Percentiles rank a stretch among this genome's conserved stretches.
phyloP scores from a whole-genome alignment of 2,329 filamentous ascomycete species.

The Daldinia eschscholtzii region DNA sequence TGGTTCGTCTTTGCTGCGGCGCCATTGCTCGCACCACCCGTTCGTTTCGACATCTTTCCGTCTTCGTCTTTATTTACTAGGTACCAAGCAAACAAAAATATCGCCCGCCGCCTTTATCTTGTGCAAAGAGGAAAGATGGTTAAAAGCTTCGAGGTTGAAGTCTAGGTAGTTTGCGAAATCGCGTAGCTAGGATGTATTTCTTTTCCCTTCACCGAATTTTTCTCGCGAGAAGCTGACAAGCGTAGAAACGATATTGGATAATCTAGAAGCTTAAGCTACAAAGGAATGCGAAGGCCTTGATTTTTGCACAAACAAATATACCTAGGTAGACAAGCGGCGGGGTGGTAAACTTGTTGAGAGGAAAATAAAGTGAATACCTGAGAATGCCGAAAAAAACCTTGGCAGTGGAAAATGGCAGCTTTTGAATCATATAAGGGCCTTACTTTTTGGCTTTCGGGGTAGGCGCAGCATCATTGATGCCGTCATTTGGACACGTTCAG shows the following conservation, averaged over 20 bases:
- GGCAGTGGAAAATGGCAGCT: slow-evolving; percentile 13
- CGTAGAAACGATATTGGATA: neutral
- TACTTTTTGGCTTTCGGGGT: slow-evolving; percentile 12
- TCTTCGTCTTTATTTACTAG: slow-evolving; percentile 5
- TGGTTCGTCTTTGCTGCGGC: slow-evolving; percentile 59
- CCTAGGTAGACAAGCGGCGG: neutral
- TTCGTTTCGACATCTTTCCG: slow-evolving; percentile 73
- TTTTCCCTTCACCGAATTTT: slow-evolving; percentile 7
- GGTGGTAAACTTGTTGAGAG: neutral
- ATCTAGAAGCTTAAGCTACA: neutral
- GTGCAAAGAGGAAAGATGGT: too few relatives aligned
- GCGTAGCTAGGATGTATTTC: neutral
- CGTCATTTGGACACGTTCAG: slow-evolving; percentile 44
- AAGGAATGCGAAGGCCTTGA: neutral
- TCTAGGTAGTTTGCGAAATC: neutral
- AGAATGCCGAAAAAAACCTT: slow-evolving; percentile 5
- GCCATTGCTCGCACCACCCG: slow-evolving; percentile 63
- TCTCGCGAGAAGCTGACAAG: neutral
- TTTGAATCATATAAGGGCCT: slow-evolving; percentile 8
- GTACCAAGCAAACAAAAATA: neutral
- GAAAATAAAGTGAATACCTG: neutral
- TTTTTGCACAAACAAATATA: neutral
- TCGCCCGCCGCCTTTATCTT: neutral
- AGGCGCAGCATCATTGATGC: slow-evolving; percentile 44
- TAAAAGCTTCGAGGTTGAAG: too few relatives aligned